Evolutionary conservation across 148 eudicot species (phyloP), one percentile per base, ranked within the genome.

Genomic region (Persicaria tinctoria): DNA sequence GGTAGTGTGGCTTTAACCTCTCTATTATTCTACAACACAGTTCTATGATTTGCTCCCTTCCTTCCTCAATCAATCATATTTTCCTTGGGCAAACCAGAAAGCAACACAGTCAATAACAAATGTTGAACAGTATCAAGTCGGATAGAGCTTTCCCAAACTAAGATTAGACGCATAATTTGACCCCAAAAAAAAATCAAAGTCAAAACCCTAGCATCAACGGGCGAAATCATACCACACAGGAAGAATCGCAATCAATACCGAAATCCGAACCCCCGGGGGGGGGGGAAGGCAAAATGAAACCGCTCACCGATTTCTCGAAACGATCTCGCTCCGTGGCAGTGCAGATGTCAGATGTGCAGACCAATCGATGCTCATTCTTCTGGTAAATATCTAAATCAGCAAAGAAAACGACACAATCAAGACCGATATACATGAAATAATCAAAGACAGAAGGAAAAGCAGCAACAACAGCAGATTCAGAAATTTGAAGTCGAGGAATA

Each of bases 251-350:
- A 0, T 32, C 38, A 32, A 32, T 32, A 32, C 38, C 38, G 2
- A 32, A 32, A 32, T 32, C 38, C 38, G 38, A 32, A 0, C 2
- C 38, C 23, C 23, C 38, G 2, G 38, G 38, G 2, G 2, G 2
- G 2, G 38, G 38, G 2, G 2, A 0, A 70, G 59, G 55, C 77
- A 44, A 59, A n/a, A 32, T 74, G 5, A 7, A 51, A 49, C 7
- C 8, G 71, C 63, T 79, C 78, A 93, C 98, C 85, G 92, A 64
- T 88, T 85, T 93, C 82, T 93, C 98, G 46, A 84, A 91, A 54
- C 94, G 94, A 84, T 89, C 92, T 54, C 97, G 83, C 83, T 93
- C 98, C 27, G 94, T 32, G 80, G 98, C 94, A 71, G 98, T 93
- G 83, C 98, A 93, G 82, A 78, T 77, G 87, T 93, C 98, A 48